These are phyloP conservation scores for Brettanomyces anomalus DNA, from an alignment of 805 yeast species.

Conservation along the genomic window DNA sequence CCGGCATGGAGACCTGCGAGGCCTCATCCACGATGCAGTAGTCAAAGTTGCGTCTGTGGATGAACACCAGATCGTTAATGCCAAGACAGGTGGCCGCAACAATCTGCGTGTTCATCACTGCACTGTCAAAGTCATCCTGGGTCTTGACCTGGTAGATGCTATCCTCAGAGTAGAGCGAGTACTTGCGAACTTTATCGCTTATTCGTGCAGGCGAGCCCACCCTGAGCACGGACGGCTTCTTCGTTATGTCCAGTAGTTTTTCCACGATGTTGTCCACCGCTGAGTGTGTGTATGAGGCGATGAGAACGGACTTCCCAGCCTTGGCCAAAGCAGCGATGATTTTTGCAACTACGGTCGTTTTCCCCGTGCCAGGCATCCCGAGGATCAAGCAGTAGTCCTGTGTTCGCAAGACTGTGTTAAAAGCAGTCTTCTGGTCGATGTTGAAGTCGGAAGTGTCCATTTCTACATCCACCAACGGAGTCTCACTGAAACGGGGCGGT, in stretches of 20 bases:
- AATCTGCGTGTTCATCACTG: constrained; percentile 51
- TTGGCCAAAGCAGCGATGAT: constrained; percentile 53
- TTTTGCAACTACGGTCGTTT: constrained; percentile 81
- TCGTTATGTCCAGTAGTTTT: constrained; percentile 36
- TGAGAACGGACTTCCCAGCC: constrained; percentile 56
- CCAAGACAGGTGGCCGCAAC: constrained; percentile 90
- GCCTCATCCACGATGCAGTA: constrained; percentile 96
- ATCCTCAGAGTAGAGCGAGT: constrained; percentile 35
- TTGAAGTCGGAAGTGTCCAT: constrained; percentile 36
- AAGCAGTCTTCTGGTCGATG: constrained; percentile 61
- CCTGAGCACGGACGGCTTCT: constrained; percentile 43
- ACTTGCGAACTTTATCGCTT: constrained; percentile 52
- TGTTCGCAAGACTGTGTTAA: constrained; percentile 53
- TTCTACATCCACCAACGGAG: constrained; percentile 7
- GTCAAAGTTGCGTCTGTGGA: constrained; percentile 53
- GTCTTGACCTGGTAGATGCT: constrained; percentile 19
- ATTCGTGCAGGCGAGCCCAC: constrained; percentile 54
- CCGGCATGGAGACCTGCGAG: constrained; percentile 88
- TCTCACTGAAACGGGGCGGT: constrained; percentile 32
- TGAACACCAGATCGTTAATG: constrained; percentile 53
- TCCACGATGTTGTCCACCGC: constrained; percentile 90
- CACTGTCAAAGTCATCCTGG: constrained; percentile 36
- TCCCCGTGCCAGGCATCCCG: constrained; percentile 99
- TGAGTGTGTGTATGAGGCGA: constrained; percentile 87
- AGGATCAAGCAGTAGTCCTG: constrained; percentile 72